These are phyloP conservation scores for Trypanosoma congolense DNA, from an alignment of 208 protist genomes.

Conservation along the genomic window DNA sequence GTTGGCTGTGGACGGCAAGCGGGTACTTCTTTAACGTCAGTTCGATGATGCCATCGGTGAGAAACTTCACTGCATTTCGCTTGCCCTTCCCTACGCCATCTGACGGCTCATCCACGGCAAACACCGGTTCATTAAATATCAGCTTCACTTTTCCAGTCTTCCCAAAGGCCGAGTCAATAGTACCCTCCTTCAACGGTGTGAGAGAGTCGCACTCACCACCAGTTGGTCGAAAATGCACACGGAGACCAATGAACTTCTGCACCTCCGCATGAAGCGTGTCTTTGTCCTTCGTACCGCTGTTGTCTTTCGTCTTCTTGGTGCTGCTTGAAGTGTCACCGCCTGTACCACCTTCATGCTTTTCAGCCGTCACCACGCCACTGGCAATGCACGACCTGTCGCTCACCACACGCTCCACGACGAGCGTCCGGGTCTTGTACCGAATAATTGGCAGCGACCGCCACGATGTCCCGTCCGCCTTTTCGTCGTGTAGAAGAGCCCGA, in stretches of 20 bases:
- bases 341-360: conserved; percentile 2
- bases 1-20: conserved; percentile 38
- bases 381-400: conserved; percentile 68
- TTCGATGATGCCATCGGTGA: conserved; percentile 29
- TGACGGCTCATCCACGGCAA: conserved; percentile 16
- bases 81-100: conserved; percentile 12
- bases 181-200: conserved; percentile 18
- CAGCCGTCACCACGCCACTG: conserved; percentile 36
- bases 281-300: conserved; percentile 23
- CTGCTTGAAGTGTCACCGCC: not conserved
- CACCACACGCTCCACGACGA: conserved; percentile 65
- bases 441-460: conserved; percentile 61
- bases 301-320: not conserved
- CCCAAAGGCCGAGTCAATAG: conserved; percentile 76
- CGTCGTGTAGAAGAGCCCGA: conserved; percentile 22
- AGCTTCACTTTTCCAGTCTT: conserved; percentile 79
- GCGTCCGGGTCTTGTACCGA: conserved; percentile 32
- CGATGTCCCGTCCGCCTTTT: not conserved
- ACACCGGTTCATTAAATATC: conserved; percentile 46
- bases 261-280: conserved; percentile 54
- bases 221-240: conserved; percentile 39
- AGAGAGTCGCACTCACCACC: conserved; percentile 2
- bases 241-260: conserved; percentile 65
- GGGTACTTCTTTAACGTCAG: conserved; percentile 67
- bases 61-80: conserved; percentile 12